Evolutionary conservation across 306 rosid species (phyloP), one percentile per base, ranked within the genome.

Genomic region (Chamaecrista fasciculata): DNA sequence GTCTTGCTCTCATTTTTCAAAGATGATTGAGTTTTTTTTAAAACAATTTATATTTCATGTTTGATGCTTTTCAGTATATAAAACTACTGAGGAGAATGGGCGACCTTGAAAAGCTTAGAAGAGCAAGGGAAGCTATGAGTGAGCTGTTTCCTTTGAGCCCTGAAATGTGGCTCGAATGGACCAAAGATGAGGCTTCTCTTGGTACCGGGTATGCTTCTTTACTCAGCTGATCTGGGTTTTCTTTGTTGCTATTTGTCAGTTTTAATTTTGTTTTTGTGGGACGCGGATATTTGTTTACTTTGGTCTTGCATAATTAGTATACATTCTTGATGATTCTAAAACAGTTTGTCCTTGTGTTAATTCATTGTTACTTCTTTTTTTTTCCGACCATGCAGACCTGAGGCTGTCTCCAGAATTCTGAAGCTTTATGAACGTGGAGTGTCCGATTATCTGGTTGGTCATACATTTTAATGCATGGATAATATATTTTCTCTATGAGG

Each of bases 91-190:
- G 98, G 84, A 84, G 74, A 81, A 36, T 76, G 67, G 92, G 92
- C 6, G 91, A 88, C 67, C 68, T 94, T 55, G 96, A 94, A 40
- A 85, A 79, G 78, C 84, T 90, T 66, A 56, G 81, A 70, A 77
- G n/a, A 49, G 96, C 97, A 24, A 84, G 97, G 86, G 97, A 94
- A 75, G 77, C 86, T 49, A 90, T 90, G 97, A 82, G 75, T 68
- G 70, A 80, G 60, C 62, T 84, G 58, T 88, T 88, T 64, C 97
- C 98, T 0, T 74, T 94, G 69, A 85, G 81, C 48, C 92, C 97
- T 50, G 31, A 83, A 11, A 79, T 86, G 90, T 94, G 98, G 98
- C 95, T 59, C 71, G 89, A 90, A 26, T 94, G 98, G 98, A 86
- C 90, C 31, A 82, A 83, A 62, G 98, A 94, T 46, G 95, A 94